Percentiles rank a stretch among this genome's conserved stretches.
These are phyloP conservation scores for Daedaleopsis sinensis DNA, from an alignment of 768 basidiomycete species.

Conservation along the genomic window DNA sequence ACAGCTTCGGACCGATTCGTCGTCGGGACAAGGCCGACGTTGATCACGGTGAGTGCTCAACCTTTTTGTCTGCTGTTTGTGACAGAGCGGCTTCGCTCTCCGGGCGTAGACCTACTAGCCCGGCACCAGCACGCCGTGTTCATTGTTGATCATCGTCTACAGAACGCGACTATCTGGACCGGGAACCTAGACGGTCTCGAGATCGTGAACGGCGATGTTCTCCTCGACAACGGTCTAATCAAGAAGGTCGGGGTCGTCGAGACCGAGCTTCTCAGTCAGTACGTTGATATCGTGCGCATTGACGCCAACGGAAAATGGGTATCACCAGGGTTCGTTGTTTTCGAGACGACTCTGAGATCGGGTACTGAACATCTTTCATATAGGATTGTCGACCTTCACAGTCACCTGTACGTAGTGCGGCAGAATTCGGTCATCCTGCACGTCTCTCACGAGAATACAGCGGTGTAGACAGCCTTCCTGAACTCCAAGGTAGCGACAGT, in stretches of 20 bases:
- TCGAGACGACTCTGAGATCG: not conserved
- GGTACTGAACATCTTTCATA: no score
- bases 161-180: constrained; percentile 85
- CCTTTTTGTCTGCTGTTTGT: no score
- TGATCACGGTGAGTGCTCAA: constrained; percentile 29
- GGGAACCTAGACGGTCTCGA: constrained; percentile 69
- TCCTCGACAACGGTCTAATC: constrained; percentile 72
- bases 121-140: no score
- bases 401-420: constrained; percentile 24
- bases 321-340: constrained; percentile 59
- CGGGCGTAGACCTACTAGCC: no score
- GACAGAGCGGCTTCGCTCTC: not conserved
- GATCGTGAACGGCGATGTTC: constrained; percentile 64
- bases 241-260: constrained; percentile 55
- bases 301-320: constrained; percentile 76
- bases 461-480: constrained; percentile 21
- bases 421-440: constrained; percentile 27
- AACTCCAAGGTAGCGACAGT: constrained; percentile 39
- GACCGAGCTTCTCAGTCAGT: constrained; percentile 19
- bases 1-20: constrained; percentile 67
- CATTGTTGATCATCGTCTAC: not conserved
- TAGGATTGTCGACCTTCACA: constrained; percentile 22
- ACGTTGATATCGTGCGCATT: constrained; percentile 47
- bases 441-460: constrained; percentile 45
- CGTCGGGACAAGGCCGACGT: constrained; percentile 59